phyloP scores from a whole-genome alignment of 2,329 filamentous ascomycete genomes.

The Tympanopsis confertula region DNA sequence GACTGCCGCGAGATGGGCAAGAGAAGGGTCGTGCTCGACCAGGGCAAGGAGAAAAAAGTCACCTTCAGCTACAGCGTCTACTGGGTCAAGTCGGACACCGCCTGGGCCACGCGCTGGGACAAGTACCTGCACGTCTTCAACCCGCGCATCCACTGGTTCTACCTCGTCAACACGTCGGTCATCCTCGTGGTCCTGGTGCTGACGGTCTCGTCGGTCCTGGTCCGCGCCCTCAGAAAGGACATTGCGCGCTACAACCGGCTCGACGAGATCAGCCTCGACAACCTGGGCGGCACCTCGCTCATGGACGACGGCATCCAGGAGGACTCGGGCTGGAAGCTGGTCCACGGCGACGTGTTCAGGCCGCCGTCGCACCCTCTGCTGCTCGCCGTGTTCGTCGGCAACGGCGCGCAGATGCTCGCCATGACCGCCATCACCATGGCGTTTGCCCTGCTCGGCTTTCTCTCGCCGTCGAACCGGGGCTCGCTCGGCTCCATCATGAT shows the following conservation, averaged over 20 bases:
- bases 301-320: conserved; percentile 91
- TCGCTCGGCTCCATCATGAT: conserved; percentile 89
- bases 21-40: conserved; percentile 50
- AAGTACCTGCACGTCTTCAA: conserved; percentile 96
- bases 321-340: conserved; percentile 96
- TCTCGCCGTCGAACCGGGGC: conserved; percentile 90
- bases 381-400: conserved; percentile 78
- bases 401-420: conserved; percentile 90
- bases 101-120: conserved; percentile 96
- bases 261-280: conserved; percentile 81
- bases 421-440: conserved; percentile 93
- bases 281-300: conserved; percentile 67
- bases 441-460: conserved; percentile 85
- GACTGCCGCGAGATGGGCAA: conserved; percentile 50
- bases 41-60: conserved; percentile 50
- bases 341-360: conserved; percentile 95
- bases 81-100: conserved; percentile 74
- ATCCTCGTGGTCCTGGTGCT: conserved; percentile 86
- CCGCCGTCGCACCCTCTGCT: conserved; percentile 72
- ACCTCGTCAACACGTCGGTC: conserved; percentile 85
- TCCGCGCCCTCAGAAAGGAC: conserved; percentile 82
- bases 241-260: conserved; percentile 94
- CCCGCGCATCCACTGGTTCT: conserved; percentile 98
- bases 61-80: conserved; percentile 86
- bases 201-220: conserved; percentile 83